Evolutionary conservation across 1,284 basidiomycete species (phyloP), one percentile per base, ranked within the genome.

Genomic region (Ganoderma multipileum): DNA sequence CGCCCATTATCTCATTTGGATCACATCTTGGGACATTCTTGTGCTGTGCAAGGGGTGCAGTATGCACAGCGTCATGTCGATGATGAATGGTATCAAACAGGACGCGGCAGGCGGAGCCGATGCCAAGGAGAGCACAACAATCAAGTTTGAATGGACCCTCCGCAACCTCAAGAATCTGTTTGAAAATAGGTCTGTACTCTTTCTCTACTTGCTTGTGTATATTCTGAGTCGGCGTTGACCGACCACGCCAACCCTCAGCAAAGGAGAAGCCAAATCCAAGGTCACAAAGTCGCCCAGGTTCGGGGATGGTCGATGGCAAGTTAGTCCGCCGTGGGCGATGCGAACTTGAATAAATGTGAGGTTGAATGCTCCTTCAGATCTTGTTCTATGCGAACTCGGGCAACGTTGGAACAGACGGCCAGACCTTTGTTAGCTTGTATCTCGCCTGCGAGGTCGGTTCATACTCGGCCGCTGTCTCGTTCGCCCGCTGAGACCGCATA

Each of bases 351-450:
- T 4, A 38, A 38, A 20, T 12, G n/a, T 55, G 26, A 55, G 33
- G 44, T 61, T 67, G 36, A 64, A 26, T 2, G 18, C 23, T 2
- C 4, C 26, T 75, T 68, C 75, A 94, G 87, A 89, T 94, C 57
- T 78, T 95, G 59, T 94, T 94, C 79, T 95, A 95, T 77, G 86
- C 93, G 8, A 95, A 95, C 78, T 91, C 92, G 55, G 93, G 93
- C 0, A 86, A 84, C 33, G 81, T 80, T 7, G 84, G 82, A 59
- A 81, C 85, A 44, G 81, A 82, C 3, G 79, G 77, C 6, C 68
- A 82, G 65, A 75, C 84, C 58, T 81, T 83, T 73, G 77, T 94
- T 36, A 93, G 92, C 76, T 76, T 95, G 63, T 95, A 94, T 77
- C 83, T 95, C 38, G 92, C 91, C 8, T 94, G 92, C 72, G 92